Conservation (phyloP, 495 filamentous ascomycete genomes). For the Penicillium bialowiezense region DNA sequence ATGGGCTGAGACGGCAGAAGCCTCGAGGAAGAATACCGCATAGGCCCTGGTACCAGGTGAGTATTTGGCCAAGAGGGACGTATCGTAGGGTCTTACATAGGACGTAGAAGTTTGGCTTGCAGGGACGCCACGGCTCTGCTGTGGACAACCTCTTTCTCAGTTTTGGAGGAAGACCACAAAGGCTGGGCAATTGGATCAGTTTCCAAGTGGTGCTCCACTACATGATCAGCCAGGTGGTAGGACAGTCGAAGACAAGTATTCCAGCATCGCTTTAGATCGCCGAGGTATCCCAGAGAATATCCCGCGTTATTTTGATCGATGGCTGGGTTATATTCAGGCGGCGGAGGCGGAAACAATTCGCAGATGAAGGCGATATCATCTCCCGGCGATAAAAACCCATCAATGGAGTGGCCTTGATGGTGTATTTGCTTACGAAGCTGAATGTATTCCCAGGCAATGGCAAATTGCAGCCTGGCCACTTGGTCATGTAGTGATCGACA, state of each 20-base stretch:
- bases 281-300: slow-evolving; percentile 30
- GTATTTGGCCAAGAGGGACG: background rate
- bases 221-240: slow-evolving; percentile 26
- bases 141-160: slow-evolving; percentile 26
- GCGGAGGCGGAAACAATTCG: slow-evolving; percentile 28
- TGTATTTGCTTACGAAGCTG: slow-evolving; percentile 7
- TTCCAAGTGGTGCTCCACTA: slow-evolving; percentile 24
- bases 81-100: slow-evolving; percentile 15
- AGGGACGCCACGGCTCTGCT: slow-evolving; percentile 24
- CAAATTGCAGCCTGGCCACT: slow-evolving; percentile 18
- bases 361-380: slow-evolving; percentile 31
- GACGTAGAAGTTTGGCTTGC: slow-evolving; percentile 21
- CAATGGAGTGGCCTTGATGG: background rate
- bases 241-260: slow-evolving; percentile 27
- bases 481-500: slow-evolving; percentile 22
- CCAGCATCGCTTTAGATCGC: slow-evolving; percentile 28
- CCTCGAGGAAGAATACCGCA: slow-evolving; percentile 30
- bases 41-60: slow-evolving; percentile 19
- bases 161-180: slow-evolving; percentile 26
- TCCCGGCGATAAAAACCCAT: slow-evolving; percentile 11
- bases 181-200: slow-evolving; percentile 15
- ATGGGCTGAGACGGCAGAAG: slow-evolving; percentile 9
- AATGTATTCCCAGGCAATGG: slow-evolving; percentile 26
- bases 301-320: slow-evolving; percentile 18
- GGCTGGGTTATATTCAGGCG: slow-evolving; percentile 22